phyloP scores from a whole-genome alignment of 2,329 filamentous ascomycete species.

The Fusarium chaquense region DNA sequence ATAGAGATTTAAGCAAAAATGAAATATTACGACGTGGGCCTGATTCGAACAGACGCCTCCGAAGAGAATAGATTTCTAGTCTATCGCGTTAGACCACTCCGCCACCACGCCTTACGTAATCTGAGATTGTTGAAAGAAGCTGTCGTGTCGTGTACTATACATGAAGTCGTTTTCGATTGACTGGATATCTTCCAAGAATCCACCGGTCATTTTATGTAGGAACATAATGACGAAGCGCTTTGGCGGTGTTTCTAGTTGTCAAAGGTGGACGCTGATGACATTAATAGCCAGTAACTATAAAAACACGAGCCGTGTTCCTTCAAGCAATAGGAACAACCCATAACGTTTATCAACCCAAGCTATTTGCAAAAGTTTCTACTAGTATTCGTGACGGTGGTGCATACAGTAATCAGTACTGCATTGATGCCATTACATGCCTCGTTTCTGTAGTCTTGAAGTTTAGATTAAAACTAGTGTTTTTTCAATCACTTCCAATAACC shows the following conservation, averaged over 20 bases:
- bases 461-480: not conserved
- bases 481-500: not conserved
- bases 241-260: not conserved
- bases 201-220: too few relatives aligned
- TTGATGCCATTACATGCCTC: too few relatives aligned
- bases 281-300: too few relatives aligned
- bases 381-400: not conserved
- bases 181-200: too few relatives aligned
- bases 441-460: not conserved
- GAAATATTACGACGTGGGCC: not conserved
- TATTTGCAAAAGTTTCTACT: not conserved
- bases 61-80: slow-evolving; percentile 2
- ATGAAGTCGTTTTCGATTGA: too few relatives aligned
- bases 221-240: too few relatives aligned
- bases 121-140: not conserved
- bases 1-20: not conserved
- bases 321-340: too few relatives aligned
- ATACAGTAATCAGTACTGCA: not conserved
- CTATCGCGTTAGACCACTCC: slow-evolving; percentile 1
- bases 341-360: too few relatives aligned
- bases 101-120: not conserved
- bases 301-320: too few relatives aligned
- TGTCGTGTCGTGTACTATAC: not conserved
- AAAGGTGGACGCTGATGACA: not conserved
- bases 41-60: slow-evolving; percentile 1